Evolutionary conservation across 2,329 filamentous ascomycete species (phyloP), one percentile per base, ranked within the genome.

Genomic region (Leptographium flavum): DNA sequence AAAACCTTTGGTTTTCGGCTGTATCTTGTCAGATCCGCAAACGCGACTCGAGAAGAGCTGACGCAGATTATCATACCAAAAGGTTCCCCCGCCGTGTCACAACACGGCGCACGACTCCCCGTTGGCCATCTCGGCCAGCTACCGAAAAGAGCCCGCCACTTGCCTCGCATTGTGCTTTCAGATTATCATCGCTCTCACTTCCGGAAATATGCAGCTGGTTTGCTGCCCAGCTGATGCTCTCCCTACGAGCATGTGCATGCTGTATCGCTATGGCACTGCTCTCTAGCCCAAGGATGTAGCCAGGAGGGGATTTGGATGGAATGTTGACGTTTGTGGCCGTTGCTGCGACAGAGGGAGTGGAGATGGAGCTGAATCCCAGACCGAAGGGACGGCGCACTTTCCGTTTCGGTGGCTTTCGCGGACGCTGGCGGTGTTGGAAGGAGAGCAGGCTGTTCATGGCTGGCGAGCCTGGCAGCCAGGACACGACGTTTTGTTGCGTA

Each of bases 1-100:
- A 61, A 98, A 98, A 0, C 83, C 87, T 64, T 94, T 94, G 1
- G 90, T 92, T 69, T 96, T 98, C 13, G 93, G 92, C 85, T 93
- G 53, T 31, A 31, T 17, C 21, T n/a, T 37, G 13, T 36, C 42
- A 52, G 68, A 51, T 68, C 60, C 48, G 25, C 17, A 15, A 35
- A 36, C 17, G 45, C 42, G 15, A 25, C 40, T 46, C 6, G 27
- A 27, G n/a, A 45, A n/a, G 31, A 19, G 39, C 7, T 6, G 14
- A 10, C 27, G 60, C n/a, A n/a, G n/a, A n/a, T n/a, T n/a, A n/a
- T n/a, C n/a, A n/a, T 70, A 92, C 86, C 58, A 98, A 63, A 49
- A 98, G 71, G 61, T 94, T 98, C 8, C 88, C 86, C 48, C 90
- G 76, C 43, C 92, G 74, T 7, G 87, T 93, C 7, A 96, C 90